phyloP scores from a whole-genome alignment of 129 eudicot genomes.

The Ambrosia trifida region DNA sequence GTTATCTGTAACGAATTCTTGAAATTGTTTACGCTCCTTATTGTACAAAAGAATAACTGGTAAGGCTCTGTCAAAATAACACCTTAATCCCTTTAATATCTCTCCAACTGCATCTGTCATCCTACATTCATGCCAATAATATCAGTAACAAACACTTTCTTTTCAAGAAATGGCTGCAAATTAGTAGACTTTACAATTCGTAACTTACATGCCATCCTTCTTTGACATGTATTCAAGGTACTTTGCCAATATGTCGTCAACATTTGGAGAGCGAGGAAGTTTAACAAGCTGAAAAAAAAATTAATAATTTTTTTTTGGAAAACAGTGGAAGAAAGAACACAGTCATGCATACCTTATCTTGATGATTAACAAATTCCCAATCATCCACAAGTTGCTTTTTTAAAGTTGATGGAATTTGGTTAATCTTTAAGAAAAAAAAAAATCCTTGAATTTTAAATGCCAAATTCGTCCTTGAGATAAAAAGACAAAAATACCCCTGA shows the following conservation, averaged over 20 bases:
- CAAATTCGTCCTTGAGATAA: no score
- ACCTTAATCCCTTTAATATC: slow-evolving; percentile 73
- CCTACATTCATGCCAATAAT: slow-evolving; percentile 45
- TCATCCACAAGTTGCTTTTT: slow-evolving; percentile 93
- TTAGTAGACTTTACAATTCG: slow-evolving; percentile 1
- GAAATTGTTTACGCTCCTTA: slow-evolving; percentile 79
- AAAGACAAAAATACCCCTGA: no score
- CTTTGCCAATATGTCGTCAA: slow-evolving; percentile 78
- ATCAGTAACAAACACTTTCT: neutral
- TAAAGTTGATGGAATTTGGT: slow-evolving; percentile 76
- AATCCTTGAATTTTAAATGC: no score
- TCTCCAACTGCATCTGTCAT: slow-evolving; percentile 68
- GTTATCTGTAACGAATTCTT: slow-evolving; percentile 60
- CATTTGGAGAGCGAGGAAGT: slow-evolving; percentile 91
- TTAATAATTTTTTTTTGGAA: neutral
- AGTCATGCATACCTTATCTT: slow-evolving; percentile 63
- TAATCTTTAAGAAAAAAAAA: no score
- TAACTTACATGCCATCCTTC: slow-evolving; percentile 86
- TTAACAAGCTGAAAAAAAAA: slow-evolving; percentile 63
- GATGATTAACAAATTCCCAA: slow-evolving; percentile 79
- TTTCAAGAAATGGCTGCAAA: neutral
- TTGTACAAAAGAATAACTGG: slow-evolving; percentile 80
- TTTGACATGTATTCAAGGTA: slow-evolving; percentile 84
- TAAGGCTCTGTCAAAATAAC: slow-evolving; percentile 82
- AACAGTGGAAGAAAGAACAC: neutral